Evolutionary conservation across 345 rosid genomes (phyloP), one percentile per base, ranked within the genome.

Genomic region (Geranium rotundifolium): DNA sequence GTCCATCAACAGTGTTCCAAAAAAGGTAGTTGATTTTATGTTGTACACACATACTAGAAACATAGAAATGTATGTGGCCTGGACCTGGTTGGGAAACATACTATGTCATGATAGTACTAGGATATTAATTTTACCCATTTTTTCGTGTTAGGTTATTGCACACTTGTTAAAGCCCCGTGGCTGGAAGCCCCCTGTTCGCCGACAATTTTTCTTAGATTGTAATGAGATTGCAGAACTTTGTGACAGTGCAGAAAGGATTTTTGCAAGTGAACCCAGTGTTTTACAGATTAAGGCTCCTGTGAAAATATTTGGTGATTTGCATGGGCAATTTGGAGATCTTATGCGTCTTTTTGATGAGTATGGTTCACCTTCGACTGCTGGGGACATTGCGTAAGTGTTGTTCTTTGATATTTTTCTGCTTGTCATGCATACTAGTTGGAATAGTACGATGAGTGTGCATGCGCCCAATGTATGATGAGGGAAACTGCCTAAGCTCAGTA

Each of bases 321-420:
- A 93, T 66, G 99, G 99, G 56, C 99, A 93, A 62, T 93, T 93
- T 82, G 97, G 97, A 60, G 99, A 93, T 84, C 95, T 93, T 67
- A 93, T 93, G 97, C 95, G 97, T 63, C 92, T 93, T 67, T 90
- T 93, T 79, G 96, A 93, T 65, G 97, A 93, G 75, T 93, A 90
- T 74, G 99, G 99, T 61, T 69, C 96, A 57, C 97, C 99, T 67
- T 93, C 99, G 57, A 90, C 97, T 10, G 97, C 99, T 69, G 99
- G 99, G 73, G 99, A 93, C 78, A 90, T 93, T 63, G 88, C 99
- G 97, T 93, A 86, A 79, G 99, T 59, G 39, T 66, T 66, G 54
- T 29, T 4, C 29, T 27, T 57, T 4, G 10, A 34, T 34, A 4
- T 34, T 1, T 34, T 34, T 34, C 10, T 34, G 7, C 41, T 23